Base-by-base conservation (phyloP, 345 rosid genomes). In the Capsella bursapastoris region DNA sequence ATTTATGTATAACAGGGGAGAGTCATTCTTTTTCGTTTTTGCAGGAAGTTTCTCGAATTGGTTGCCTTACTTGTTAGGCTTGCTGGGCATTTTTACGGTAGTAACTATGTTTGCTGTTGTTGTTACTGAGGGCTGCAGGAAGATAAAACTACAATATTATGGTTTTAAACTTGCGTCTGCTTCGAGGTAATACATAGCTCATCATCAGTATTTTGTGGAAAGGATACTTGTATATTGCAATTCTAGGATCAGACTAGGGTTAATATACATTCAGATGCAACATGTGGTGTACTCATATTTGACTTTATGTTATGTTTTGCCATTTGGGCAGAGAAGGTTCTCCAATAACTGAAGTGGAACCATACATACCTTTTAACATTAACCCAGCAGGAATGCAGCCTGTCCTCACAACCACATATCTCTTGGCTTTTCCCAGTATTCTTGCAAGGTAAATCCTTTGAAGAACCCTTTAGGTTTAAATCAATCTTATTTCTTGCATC, bases 311-410 rank as follows among this genome's bases (percentile, higher is more conserved):
- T 61, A 40, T 66, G 38, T 45, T 67, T 76, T 81, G 59, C 73
- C 28, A 74, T 52, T 64, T 73, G 77, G 62, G 66, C 96, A 94
- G 98, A 78, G 93, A 86, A 57, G 95, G 83, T 70, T 91, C 97
- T 57, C 97, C 91, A 16, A 77, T 94, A 44, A 91, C 96, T 2
- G 98, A 91, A 78, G 97, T 94, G 73, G 96, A 94, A 79, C 98
- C 96, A 13, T 89, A 94, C 74, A 90, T 94, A 56, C 97, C 97
- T 49, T 94, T 94, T 58, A 94, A 91, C 57, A 94, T 94, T 57
- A 94, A 94, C 78, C 98, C 97, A 71, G 84, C 97, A 9, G 98
- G 98, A 81, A 94, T 91, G 98, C 98, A 91, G 78, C 97, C 97
- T 73, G 86, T 94, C 77, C 96, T 94, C 66, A 89, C 97, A 45